A percentile compares a stretch with the other conserved stretches of the same genome.
phyloP scores from a whole-genome alignment of 768 basidiomycete species.

The Crucibulum laeve region DNA sequence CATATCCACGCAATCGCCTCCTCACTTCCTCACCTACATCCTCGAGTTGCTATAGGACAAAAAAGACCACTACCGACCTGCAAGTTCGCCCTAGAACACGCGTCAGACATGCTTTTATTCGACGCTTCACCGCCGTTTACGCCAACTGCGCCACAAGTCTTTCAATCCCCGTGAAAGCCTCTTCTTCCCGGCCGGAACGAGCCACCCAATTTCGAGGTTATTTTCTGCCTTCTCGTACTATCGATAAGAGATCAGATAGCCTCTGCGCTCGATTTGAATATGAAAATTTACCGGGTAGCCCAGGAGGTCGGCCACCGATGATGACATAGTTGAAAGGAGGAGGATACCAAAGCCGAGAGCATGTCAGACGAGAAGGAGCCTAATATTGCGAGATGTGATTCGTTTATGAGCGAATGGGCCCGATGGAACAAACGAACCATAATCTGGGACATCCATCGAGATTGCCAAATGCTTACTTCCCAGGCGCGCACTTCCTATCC shows the following conservation, averaged over 20 bases:
- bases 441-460: not conserved
- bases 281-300: not conserved
- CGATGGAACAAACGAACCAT: not conserved
- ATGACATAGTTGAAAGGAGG: not conserved
- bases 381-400: not conserved
- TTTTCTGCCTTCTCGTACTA: not conserved
- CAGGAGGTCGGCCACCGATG: not conserved
- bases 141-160: not conserved
- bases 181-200: not conserved
- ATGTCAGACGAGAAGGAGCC: not conserved
- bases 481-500: not conserved
- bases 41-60: too few species aligned
- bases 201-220: not conserved
- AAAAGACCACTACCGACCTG: too few species aligned
- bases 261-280: not conserved
- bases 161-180: not conserved
- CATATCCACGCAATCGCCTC: constrained; percentile 15
- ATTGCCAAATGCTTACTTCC: not conserved
- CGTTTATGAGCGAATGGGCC: not conserved
- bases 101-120: not conserved
- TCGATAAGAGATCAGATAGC: constrained; percentile 1
- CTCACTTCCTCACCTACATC: too few species aligned
- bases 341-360: not conserved
- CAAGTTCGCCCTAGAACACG: too few species aligned
- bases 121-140: not conserved